phyloP scores from a whole-genome alignment of 768 basidiomycete species.

The Leccinum variicolor region DNA sequence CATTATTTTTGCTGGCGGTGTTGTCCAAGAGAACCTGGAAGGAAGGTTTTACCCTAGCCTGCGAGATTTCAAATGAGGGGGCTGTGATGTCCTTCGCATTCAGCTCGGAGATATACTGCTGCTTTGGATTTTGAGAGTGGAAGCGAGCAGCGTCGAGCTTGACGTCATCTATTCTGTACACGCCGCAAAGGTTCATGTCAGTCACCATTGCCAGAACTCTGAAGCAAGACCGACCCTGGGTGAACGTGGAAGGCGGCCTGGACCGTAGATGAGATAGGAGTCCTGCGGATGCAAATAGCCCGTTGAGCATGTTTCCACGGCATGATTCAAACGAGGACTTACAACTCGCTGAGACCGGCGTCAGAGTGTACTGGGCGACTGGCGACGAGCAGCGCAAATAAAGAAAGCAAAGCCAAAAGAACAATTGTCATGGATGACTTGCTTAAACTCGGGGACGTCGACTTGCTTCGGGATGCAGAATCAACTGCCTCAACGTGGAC shows the following conservation, averaged over 20 bases:
- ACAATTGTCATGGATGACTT: slow-evolving; percentile 33
- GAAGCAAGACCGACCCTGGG: slow-evolving; percentile 34
- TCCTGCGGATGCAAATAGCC: slow-evolving; percentile 10
- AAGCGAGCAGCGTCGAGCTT: slow-evolving; percentile 27
- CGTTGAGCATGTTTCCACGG: slow-evolving; percentile 13
- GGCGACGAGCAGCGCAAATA: slow-evolving; percentile 44
- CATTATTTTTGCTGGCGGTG: slow-evolving; percentile 15
- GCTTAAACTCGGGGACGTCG: too few relatives aligned
- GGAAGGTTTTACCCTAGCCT: slow-evolving; percentile 4
- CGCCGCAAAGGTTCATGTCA: slow-evolving; percentile 11
- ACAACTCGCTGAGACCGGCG: slow-evolving; percentile 26
- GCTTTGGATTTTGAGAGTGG: slow-evolving; percentile 28
- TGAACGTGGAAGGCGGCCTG: slow-evolving; percentile 35
- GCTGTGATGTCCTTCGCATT: slow-evolving; percentile 27
- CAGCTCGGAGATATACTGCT: slow-evolving; percentile 30
- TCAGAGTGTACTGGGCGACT: slow-evolving; percentile 36
- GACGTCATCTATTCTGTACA: slow-evolving; percentile 17
- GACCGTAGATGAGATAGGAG: slow-evolving; percentile 16
- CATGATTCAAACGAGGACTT: slow-evolving; percentile 17
- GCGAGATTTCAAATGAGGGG: slow-evolving; percentile 24
- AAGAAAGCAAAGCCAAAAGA: slow-evolving; percentile 36
- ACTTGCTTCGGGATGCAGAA: slow-evolving; percentile 15
- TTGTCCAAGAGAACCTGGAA: slow-evolving; percentile 26
- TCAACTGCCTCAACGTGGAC: slow-evolving; percentile 23
- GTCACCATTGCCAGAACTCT: background rate